A percentile compares a stretch with the other conserved stretches of the same genome.
Conservation (phyloP, 1,284 basidiomycete genomes). For the Malassezia sp. region DNA sequence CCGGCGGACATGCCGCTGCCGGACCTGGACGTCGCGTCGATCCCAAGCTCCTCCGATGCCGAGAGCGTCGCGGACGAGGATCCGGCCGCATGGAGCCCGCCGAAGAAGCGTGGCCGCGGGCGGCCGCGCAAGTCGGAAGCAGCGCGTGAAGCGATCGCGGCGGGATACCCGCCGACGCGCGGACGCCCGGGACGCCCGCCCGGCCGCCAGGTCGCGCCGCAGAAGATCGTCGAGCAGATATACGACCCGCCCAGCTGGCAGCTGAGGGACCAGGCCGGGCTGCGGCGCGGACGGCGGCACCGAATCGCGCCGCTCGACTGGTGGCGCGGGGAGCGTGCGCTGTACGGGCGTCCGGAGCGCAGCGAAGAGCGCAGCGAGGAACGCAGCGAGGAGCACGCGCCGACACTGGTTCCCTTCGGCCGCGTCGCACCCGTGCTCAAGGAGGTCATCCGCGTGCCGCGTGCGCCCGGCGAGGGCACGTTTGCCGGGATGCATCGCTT, state of each 20-base stretch:
- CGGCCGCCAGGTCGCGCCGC: conserved; percentile 13
- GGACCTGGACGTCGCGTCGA: no score
- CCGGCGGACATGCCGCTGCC: no score
- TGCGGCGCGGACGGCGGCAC: conserved; percentile 63
- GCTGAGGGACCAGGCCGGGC: conserved; percentile 50
- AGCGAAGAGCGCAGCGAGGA: no score
- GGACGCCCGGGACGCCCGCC: conserved; percentile 12
- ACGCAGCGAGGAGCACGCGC: conserved; percentile 32
- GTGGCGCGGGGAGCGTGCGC: conserved; percentile 83
- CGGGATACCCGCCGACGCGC: conserved; percentile 5
- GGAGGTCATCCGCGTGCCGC: conserved; percentile 67
- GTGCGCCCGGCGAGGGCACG: conserved; percentile 52
- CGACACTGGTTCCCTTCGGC: conserved; percentile 17
- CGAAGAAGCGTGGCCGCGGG: conserved; percentile 16
- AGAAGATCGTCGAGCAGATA: conserved; percentile 14
- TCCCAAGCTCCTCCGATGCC: neutral
- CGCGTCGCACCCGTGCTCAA: conserved; percentile 57
- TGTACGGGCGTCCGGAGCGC: conserved; percentile 53
- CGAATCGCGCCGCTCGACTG: conserved; percentile 70
- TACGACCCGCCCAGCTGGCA: conserved; percentile 15
- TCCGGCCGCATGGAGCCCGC: no score
- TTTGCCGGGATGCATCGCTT: conserved; percentile 31
- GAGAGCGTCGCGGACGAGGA: neutral
- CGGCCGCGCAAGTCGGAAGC: conserved; percentile 13
- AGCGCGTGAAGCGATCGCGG: conserved; percentile 5